Conservation (phyloP, 202 grass and related monocot species). For the Cymbopogon flexuosus region DNA sequence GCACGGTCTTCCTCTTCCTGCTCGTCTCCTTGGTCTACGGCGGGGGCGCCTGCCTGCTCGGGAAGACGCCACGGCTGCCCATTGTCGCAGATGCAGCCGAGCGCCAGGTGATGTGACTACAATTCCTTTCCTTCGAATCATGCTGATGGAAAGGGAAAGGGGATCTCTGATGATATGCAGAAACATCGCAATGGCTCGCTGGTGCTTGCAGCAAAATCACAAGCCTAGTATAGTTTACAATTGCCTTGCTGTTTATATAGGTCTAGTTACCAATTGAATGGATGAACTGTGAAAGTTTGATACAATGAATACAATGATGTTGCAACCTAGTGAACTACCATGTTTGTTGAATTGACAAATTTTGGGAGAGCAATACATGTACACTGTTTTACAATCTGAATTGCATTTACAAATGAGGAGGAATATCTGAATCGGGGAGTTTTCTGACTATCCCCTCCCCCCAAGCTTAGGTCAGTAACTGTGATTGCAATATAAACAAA, state of each 20-base stretch:
- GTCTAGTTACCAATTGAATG: conserved; percentile 16
- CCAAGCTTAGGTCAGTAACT: conserved; percentile 48
- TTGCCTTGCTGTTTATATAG: neutral
- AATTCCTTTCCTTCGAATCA: neutral
- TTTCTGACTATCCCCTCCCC: neutral
- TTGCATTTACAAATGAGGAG: conserved; percentile 46
- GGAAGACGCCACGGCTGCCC: conserved; percentile 67
- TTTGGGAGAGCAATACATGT: conserved; percentile 29
- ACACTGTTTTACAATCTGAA: conserved; percentile 33
- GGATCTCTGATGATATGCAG: neutral
- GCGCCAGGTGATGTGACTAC: conserved; percentile 82
- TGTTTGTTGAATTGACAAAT: conserved; percentile 27
- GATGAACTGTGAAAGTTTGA: conserved; percentile 12
- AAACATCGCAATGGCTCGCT: neutral
- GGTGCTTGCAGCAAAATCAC: conserved; percentile 15
- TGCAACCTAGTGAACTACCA: conserved; percentile 18
- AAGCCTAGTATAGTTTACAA: conserved; percentile 38
- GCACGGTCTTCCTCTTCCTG: conserved; percentile 87
- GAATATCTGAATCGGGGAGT: conserved; percentile 18
- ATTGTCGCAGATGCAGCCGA: conserved; percentile 84
- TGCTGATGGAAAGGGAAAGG: conserved; percentile 5
- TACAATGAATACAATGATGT: conserved; percentile 19
- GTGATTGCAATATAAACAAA: conserved; percentile 43
- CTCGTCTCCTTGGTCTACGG: conserved; percentile 73
- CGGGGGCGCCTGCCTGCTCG: conserved; percentile 62